Percentiles rank a stretch among this genome's conserved stretches.
phyloP scores from a whole-genome alignment of 208 protist genomes.

The Trypanosoma congolense region DNA sequence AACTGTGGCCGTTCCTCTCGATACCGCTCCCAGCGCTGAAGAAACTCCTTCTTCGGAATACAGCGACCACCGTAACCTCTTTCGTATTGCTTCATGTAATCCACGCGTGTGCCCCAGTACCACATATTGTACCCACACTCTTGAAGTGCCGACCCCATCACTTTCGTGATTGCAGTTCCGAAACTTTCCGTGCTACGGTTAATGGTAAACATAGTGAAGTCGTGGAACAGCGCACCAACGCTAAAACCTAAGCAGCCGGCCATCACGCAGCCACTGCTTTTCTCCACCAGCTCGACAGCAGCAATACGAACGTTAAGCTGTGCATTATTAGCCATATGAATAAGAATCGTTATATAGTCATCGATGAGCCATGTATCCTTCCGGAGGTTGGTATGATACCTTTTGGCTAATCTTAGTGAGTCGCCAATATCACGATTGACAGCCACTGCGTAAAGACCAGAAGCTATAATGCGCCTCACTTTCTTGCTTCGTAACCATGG shows the following conservation, averaged over 20 bases:
- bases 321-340: slow-evolving; percentile 19
- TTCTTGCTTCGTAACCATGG: slow-evolving; percentile 46
- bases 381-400: slow-evolving; percentile 33
- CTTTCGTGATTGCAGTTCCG: slow-evolving; percentile 57
- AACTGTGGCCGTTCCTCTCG: slow-evolving; percentile 30
- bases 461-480: slow-evolving; percentile 34
- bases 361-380: slow-evolving; percentile 37
- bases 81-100: slow-evolving; percentile 66
- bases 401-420: slow-evolving; percentile 26
- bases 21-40: slow-evolving; percentile 33
- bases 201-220: slow-evolving; percentile 79
- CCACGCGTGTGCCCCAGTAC: slow-evolving; percentile 68
- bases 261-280: slow-evolving; percentile 23
- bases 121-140: slow-evolving; percentile 69
- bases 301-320: slow-evolving; percentile 22
- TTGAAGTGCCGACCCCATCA: slow-evolving; percentile 68
- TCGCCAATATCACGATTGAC: slow-evolving; percentile 39
- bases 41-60: slow-evolving; percentile 35
- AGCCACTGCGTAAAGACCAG: slow-evolving; percentile 29
- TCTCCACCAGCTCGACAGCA: slow-evolving; percentile 49
- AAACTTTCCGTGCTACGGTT: slow-evolving; percentile 21
- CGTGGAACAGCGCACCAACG: slow-evolving; percentile 59
- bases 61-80: slow-evolving; percentile 37
- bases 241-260: slow-evolving; percentile 63
- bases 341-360: slow-evolving; percentile 18